A percentile compares a stretch with the other conserved stretches of the same genome.
These are phyloP conservation scores for Trametes cinnabarina DNA, from an alignment of 768 basidiomycete species.

Conservation along the genomic window DNA sequence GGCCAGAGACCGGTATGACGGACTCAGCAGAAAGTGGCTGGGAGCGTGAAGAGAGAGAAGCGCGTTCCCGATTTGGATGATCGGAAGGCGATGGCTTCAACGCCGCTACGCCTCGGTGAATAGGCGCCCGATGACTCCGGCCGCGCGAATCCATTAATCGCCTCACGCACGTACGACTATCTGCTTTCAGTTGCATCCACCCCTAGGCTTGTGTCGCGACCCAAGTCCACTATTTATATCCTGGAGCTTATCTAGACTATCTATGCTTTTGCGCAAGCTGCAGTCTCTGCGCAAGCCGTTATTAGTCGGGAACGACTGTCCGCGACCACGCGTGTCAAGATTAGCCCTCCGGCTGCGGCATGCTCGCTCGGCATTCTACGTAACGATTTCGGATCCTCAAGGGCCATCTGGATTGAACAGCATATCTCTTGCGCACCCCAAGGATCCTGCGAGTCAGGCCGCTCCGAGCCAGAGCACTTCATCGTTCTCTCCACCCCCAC, in stretches of 20 bases:
- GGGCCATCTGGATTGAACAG: neutral
- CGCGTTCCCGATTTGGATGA: conserved; percentile 4
- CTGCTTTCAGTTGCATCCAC: neutral
- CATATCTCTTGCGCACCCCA: conserved; percentile 25
- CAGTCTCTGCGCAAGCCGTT: conserved; percentile 3
- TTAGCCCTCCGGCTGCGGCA: neutral
- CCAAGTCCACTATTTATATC: neutral
- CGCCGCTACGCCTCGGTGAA: conserved; percentile 2
- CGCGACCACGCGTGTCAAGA: conserved; percentile 1
- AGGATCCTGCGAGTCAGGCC: conserved; percentile 17
- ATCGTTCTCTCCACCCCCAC: neutral
- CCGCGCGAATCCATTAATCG: neutral
- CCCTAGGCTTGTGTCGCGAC: neutral
- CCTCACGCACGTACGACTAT: neutral
- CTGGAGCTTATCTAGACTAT: too few species aligned
- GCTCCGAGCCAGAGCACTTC: neutral
- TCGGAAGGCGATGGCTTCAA: conserved; percentile 11
- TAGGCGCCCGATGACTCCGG: neutral
- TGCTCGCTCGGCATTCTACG: conserved; percentile 5
- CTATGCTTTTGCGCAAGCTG: conserved; percentile 8
- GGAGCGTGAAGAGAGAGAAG: neutral
- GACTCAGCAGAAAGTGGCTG: neutral
- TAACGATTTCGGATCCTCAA: conserved; percentile 15
- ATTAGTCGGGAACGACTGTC: neutral
- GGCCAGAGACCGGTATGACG: neutral